Base-by-base conservation (phyloP, 495 filamentous ascomycete genomes). In the Daldinia caldariorum region DNA sequence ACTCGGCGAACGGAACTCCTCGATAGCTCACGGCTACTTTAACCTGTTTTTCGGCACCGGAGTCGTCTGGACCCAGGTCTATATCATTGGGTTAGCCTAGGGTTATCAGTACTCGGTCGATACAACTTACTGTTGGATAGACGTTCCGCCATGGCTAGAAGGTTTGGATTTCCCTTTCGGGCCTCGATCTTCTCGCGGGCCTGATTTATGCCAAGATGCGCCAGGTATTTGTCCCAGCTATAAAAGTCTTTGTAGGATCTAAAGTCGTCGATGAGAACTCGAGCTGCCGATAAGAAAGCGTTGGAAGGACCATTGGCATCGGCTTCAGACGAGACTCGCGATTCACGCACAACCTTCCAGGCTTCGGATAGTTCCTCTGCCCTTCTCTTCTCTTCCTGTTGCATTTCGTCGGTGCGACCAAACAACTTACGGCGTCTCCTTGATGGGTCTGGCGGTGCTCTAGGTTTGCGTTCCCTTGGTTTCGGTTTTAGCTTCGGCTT, bases 221-320 rank as follows among this genome's bases (percentile, higher is more conserved):
- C 82, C 57, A 90, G 83, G 66, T 89, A 89, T 66, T 89, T 90
- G 34, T 91, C 88, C 76, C 87, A 85, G 0, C 90, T 87, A 79
- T 94, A 97, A 74, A 97, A 94, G 6, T 86, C 82, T 64, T 89
- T 90, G 61, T 89, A 91, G 10, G 87, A 85, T 39, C 89, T 85
- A 76, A 97, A 98, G 61, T 94, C 92, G 69, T 94, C 87, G 16
- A 94, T 83, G 18, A 97, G 82, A 57, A 87, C 85, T 73, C 88
- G 86, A 0, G 92, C 92, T 35, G 89, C 89, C 67, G 89, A 83
- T 76, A 96, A 88, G 89, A 77, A 77, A 29, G 59, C 26, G 34
- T 38, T 58, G 0, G 73, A 72, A 58, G 73, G 73, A 3, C 59
- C 68, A 31, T 39, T 39, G 16, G 54, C 56, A 57, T 47, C 39